These are phyloP conservation scores for Solanum acaule DNA, from an alignment of 257 asterid genomes.

Conservation along the genomic window DNA sequence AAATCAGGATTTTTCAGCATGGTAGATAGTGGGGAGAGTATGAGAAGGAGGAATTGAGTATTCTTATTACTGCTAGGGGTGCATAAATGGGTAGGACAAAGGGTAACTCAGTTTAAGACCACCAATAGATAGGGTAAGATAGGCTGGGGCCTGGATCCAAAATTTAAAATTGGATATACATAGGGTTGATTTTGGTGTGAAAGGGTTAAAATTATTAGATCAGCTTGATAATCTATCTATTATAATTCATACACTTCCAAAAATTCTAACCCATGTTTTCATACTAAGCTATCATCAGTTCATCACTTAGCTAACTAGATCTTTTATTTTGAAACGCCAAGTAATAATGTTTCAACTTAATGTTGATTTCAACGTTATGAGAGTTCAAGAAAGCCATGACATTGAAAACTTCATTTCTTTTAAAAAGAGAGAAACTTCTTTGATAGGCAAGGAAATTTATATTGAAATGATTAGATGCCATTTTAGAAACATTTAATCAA, in stretches of 20 bases:
- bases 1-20: background rate
- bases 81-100: background rate
- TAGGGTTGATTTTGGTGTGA: background rate
- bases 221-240: background rate
- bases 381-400: background rate
- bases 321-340: background rate
- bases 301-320: background rate
- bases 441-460: background rate
- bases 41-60: background rate
- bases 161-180: background rate
- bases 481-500: background rate
- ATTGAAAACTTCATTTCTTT: background rate
- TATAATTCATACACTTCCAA: background rate
- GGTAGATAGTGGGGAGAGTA: background rate
- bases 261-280: background rate
- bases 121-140: background rate
- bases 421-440: background rate
- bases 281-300: background rate
- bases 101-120: background rate
- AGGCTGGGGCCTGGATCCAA: background rate
- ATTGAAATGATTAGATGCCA: background rate
- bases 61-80: background rate
- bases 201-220: background rate
- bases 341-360: background rate
- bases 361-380: background rate